Percentiles rank a stretch among this genome's conserved stretches.
Conservation (phyloP, 192 early-diverging fungal genomes). For the Coemansia sp. region DNA sequence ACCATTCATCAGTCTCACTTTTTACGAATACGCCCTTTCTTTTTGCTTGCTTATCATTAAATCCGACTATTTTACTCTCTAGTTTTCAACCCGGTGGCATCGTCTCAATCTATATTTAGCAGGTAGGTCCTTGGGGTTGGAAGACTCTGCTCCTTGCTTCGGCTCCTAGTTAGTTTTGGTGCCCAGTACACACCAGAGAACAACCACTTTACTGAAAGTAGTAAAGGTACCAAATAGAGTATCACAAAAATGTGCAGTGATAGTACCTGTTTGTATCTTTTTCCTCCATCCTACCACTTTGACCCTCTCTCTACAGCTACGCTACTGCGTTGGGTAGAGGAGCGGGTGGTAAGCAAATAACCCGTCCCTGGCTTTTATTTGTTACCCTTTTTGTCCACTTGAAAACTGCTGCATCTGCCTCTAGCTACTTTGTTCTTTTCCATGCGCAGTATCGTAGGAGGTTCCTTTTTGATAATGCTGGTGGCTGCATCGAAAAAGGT, state of each 20-base stretch:
- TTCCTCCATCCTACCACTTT: background rate
- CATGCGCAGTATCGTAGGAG: background rate
- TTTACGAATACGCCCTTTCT: background rate
- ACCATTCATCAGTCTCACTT: conserved; percentile 3
- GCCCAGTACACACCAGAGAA: background rate
- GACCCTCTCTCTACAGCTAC: background rate
- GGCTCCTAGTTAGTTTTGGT: background rate
- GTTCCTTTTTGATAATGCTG: background rate
- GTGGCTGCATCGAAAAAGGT: background rate
- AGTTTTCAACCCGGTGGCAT: background rate
- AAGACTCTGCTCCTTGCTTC: background rate
- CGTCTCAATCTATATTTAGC: background rate
- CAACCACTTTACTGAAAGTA: background rate
- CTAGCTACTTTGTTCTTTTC: background rate
- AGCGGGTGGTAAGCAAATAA: conserved; percentile 2
- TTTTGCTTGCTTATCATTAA: background rate
- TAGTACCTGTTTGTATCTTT: background rate
- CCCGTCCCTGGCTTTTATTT: background rate
- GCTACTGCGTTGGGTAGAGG: background rate
- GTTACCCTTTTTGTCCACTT: conserved; percentile 1
- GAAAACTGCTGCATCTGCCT: background rate
- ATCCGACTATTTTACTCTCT: background rate
- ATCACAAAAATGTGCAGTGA: background rate
- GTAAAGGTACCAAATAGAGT: background rate
- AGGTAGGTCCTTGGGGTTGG: background rate